Evolutionary conservation across 805 yeast genomes (phyloP).

Genomic region (Candida parachauliodes): DNA sequence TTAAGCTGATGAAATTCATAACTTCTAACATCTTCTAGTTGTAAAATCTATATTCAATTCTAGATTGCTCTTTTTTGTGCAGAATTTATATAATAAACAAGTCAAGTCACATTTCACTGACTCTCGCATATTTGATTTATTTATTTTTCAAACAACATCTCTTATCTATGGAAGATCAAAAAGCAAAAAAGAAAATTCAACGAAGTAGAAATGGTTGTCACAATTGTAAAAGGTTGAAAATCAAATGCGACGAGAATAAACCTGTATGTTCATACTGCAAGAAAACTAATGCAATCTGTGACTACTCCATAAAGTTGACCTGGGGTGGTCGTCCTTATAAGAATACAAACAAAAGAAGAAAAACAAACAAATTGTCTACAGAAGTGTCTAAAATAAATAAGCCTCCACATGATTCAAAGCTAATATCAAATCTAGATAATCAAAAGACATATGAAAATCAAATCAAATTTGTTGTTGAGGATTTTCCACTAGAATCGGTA

Average conservation of each 20-base stretch:
- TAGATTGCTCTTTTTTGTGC: too few relatives aligned
- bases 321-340: conserved; percentile 76
- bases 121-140: too few relatives aligned
- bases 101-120: too few relatives aligned
- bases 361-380: conserved; percentile 1
- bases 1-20: too few relatives aligned
- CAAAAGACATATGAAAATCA: conserved; percentile 3
- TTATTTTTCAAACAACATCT: too few relatives aligned
- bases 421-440: too few relatives aligned
- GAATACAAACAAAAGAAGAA: conserved; percentile 32
- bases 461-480: conserved; percentile 5
- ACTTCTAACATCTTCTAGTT: too few relatives aligned
- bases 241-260: conserved; percentile 67
- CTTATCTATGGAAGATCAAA: too few relatives aligned
- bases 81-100: too few relatives aligned
- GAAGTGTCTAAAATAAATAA: neutral
- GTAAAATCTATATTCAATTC: too few relatives aligned
- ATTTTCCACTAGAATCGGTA: neutral
- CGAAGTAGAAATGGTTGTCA: conserved; percentile 61
- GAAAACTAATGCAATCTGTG: conserved; percentile 48
- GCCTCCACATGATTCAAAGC: neutral
- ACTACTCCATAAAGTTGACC: conserved; percentile 56
- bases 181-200: conserved; percentile 16
- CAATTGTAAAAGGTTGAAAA: conserved; percentile 56
- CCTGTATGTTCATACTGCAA: conserved; percentile 60